Evolutionary conservation across 768 basidiomycete species (phyloP), one percentile per base, ranked within the genome.

Genomic region (Mycena metata): DNA sequence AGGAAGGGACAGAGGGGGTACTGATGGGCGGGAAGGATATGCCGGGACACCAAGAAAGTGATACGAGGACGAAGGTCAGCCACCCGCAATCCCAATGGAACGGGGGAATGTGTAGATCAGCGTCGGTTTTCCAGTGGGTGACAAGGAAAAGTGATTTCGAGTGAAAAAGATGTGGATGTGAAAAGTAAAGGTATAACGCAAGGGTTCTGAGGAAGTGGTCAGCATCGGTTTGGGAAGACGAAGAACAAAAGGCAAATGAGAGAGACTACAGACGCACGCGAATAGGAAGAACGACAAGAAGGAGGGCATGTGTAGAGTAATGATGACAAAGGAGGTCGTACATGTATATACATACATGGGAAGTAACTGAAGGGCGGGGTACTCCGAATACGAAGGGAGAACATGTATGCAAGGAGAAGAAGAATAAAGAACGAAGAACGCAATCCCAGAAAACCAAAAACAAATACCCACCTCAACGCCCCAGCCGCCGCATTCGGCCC

Each of bases 11-110:
- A 85, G 0, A 96, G n/a, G 83, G 0, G 93, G 91, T 3, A 96
- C 81, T 0, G 95, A 84, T 0, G 93, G 86, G 8, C 95, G 87
- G 0, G 94, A 84, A 72, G 96, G 89, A 76, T 93, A 90, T 1
- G 92, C 91, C 76, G 98, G 97, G 0, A 91, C 86, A n/a, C 95
- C 97, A 59, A 99, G 92, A 76, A 99, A 98, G 79, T 98, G 98
- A 79, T 98, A 98, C 0, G 96, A 98, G 0, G 95, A 96, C 17
- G 93, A 93, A 0, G 97, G 97, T 33, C 97, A 88, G 2, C 97
- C 96, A 45, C 97, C 97, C 0, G 96, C 96, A 64, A 99, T 98
- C 47, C 97, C 97, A 49, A 98, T 93, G 2, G 92, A 94, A 80
- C 98, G 96, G 0, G 96, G 96, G 79, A 96, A 95, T 0, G 93